A percentile compares a stretch with the other conserved stretches of the same genome.
These are phyloP conservation scores for Cornus suecica DNA, from an alignment of 148 eudicot genomes.

Conservation along the genomic window DNA sequence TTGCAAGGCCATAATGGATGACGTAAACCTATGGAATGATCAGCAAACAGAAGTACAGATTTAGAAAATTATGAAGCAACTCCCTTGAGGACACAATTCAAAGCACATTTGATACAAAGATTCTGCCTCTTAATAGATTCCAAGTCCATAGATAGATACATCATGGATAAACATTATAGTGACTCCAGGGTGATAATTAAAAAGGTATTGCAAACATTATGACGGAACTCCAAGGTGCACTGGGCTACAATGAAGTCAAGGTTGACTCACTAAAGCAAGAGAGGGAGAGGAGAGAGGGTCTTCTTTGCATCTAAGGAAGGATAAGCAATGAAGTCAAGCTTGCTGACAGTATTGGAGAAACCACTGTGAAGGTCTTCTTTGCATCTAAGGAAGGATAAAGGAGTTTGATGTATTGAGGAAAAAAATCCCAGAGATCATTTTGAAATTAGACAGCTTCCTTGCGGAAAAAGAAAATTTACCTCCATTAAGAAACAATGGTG, in stretches of 20 bases:
- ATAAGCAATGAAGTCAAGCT: no score
- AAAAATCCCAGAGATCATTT: conserved; percentile 54
- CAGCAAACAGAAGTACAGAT: neutral
- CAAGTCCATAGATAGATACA: neutral
- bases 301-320: no score
- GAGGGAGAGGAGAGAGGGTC: no score
- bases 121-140: neutral
- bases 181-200: neutral
- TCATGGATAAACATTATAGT: neutral
- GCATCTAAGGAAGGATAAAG: conserved; percentile 52
- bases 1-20: conserved; percentile 38
- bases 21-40: conserved; percentile 33
- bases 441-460: conserved; percentile 56
- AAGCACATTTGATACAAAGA: neutral
- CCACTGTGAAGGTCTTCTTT: conserved; percentile 42
- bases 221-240: no score
- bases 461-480: conserved; percentile 44
- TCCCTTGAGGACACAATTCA: neutral
- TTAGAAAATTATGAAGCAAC: neutral
- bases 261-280: no score
- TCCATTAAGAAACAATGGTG: conserved; percentile 26
- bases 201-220: no score
- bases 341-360: no score
- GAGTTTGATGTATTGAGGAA: conserved; percentile 63
- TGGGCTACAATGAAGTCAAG: no score